Base-by-base conservation (phyloP, 257 asterid genomes). In the Voacanga thouarsii region DNA sequence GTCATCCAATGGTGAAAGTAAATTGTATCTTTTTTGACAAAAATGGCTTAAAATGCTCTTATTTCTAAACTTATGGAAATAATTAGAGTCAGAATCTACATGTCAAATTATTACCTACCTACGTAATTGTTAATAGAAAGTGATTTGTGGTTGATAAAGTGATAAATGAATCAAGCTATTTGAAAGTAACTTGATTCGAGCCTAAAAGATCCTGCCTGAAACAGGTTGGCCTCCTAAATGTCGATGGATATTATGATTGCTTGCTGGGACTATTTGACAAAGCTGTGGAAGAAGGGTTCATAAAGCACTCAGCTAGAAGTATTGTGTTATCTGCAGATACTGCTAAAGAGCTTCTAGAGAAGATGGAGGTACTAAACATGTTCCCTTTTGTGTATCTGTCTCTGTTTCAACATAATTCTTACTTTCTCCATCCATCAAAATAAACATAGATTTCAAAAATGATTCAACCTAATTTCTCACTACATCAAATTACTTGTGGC, bases 251-350 rank as follows among this genome's bases (percentile, higher is more conserved):
- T 82, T 88, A 89, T 67, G 92, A 89, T 77, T 69, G 84, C 85
- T 86, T 89, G 87, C 90, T 89, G 16, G 90, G 86, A 41, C 79
- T 89, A 78, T 89, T 89, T 30, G 90, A 89, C 82, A 89, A 86
- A 84, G 90, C 87, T 44, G 92, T 89, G 43, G 89, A 85, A 80
- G 93, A 89, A 72, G 94, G 94, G 74, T 89, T 89, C 71, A 88
- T 89, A 80, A 82, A 79, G 55, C 80, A 83, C 7, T 82, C 89
- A n/a, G 90, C 87, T 1, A 85, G 92, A 82, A 73, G 85, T 57
- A 89, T 88, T 76, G 89, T 85, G 67, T 81, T 86, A 63, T 86
- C 92, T 71, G 92, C 92, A 76, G 74, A 79, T 26, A 83, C 84
- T 70, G 81, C 90, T 71, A 79, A 37, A 80, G 92, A 88, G 78